Evolutionary conservation across 176 grass and related monocot genomes (phyloP), one percentile per base, ranked within the genome.

Genomic region (Neostapfia colusana): DNA sequence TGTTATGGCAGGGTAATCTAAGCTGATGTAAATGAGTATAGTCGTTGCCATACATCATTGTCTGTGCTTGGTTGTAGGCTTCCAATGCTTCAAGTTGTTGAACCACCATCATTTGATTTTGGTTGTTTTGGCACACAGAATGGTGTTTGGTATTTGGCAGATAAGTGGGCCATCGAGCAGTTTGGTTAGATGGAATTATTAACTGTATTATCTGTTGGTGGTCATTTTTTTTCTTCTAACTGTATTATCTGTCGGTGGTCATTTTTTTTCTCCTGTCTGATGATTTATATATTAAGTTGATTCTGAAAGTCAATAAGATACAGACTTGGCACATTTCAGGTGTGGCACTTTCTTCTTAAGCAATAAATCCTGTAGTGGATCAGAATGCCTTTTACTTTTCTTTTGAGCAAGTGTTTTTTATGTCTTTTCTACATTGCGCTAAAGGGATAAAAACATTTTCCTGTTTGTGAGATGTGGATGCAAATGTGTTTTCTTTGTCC

Each of bases 201-300:
- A 56, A 57, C 3, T 73, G 71, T 71, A 57, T 65, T 67, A 18
- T 41, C 25, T 28, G 31, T n/a, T 79, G 21, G 45, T 26, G 5
- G 59, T 45, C 15, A 36, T n/a, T n/a, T n/a, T n/a, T n/a, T n/a
- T n/a, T n/a, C n/a, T n/a, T n/a, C n/a, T 62, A 56, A 57, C 3
- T 73, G 71, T 71, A 57, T 65, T 67, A 18, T 41, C 25, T 28
- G 31, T n/a, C 73, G 21, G 45, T 26, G 5, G n/a, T n/a, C n/a
- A n/a, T n/a, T n/a, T 44, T 53, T 55, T 78, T 56, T 35, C 25
- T 11, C 44, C 1, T 53, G 4, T n/a, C n/a, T 61, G 40, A 6
- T 26, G 14, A 73, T 18, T 65, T 2, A 37, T 26, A 65, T 35
- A 3, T 34, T 56, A 48, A 43, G 31, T 23, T 20, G 55, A 67